phyloP scores from a whole-genome alignment of 805 yeast species.

The Komagataella mondaviorum region DNA sequence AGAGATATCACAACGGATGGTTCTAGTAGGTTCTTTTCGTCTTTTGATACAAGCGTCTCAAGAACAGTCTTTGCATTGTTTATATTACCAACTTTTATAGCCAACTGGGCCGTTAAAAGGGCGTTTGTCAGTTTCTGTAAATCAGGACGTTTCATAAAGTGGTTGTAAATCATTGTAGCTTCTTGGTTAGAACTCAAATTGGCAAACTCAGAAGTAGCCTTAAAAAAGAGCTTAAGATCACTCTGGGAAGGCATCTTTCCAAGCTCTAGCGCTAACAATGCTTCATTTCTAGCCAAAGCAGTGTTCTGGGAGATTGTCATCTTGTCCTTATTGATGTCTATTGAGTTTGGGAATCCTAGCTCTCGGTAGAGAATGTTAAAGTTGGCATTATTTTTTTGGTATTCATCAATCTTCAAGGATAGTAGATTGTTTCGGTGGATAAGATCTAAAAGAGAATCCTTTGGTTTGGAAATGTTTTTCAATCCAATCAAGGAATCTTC shows the following conservation, averaged over 20 bases:
- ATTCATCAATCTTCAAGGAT: conserved; percentile 11
- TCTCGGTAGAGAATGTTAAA: conserved; percentile 16
- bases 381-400: conserved; percentile 2
- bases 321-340: conserved; percentile 14
- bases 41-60: conserved; percentile 15
- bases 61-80: conserved; percentile 21
- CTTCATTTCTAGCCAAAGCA: conserved; percentile 27
- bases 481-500: conserved; percentile 14
- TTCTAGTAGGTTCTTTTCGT: conserved; percentile 5
- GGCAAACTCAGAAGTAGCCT: conserved; percentile 7
- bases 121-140: conserved; percentile 13
- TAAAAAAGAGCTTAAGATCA: conserved; percentile 10
- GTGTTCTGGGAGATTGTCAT: conserved; percentile 26
- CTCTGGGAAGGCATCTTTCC: conserved; percentile 17
- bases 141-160: conserved; percentile 15
- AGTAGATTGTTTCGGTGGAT: conserved; percentile 24
- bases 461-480: neutral
- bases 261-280: conserved; percentile 24
- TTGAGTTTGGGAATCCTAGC: conserved; percentile 15
- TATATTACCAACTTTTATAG: conserved; percentile 14
- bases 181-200: conserved; percentile 10
- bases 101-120: conserved; percentile 21
- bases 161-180: conserved; percentile 20
- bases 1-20: conserved; percentile 41
- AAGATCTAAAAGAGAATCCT: neutral